phyloP scores from a whole-genome alignment of 306 rosid species.

The Astragalus glycyphyllos region DNA sequence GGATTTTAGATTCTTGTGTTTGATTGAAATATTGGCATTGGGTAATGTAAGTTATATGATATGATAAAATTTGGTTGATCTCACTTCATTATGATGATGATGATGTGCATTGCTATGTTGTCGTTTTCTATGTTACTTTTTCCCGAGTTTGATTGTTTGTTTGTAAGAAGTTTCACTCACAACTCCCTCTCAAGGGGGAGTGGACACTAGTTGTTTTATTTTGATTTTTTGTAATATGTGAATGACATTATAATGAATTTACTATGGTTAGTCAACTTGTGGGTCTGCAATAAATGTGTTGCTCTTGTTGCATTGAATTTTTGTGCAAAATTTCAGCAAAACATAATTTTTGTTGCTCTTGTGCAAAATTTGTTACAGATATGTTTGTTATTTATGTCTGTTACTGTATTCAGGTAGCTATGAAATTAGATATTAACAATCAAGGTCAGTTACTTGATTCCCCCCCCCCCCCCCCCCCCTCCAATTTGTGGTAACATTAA shows the following conservation, averaged over 20 bases:
- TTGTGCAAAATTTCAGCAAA: neutral
- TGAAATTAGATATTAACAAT: neutral
- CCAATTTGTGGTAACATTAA: slow-evolving; percentile 3
- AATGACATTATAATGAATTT: slow-evolving; percentile 11
- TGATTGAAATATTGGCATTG: slow-evolving; percentile 6
- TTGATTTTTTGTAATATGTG: slow-evolving; percentile 7
- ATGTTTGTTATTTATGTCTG: neutral
- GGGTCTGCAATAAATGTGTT: slow-evolving; percentile 25
- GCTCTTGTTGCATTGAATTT: slow-evolving; percentile 28
- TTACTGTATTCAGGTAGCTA: neutral
- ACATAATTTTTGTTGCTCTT: slow-evolving; percentile 5
- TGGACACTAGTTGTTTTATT: neutral
- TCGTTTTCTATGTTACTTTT: slow-evolving; percentile 12
- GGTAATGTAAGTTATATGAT: neutral
- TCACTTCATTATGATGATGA: slow-evolving; percentile 24
- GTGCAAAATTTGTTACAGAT: slow-evolving; percentile 18
- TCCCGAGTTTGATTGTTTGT: neutral
- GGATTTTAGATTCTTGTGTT: slow-evolving; percentile 19
- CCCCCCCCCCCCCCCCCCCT: slow-evolving; percentile 1
- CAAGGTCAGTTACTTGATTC: neutral
- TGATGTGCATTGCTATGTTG: slow-evolving; percentile 15
- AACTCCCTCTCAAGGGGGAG: neutral
- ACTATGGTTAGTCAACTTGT: slow-evolving; percentile 27
- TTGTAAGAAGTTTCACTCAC: slow-evolving; percentile 2
- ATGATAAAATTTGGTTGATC: slow-evolving; percentile 23